A percentile compares a stretch with the other conserved stretches of the same genome.
Conservation (phyloP, 2,329 filamentous ascomycete species). For the Cladosporium sp. region DNA sequence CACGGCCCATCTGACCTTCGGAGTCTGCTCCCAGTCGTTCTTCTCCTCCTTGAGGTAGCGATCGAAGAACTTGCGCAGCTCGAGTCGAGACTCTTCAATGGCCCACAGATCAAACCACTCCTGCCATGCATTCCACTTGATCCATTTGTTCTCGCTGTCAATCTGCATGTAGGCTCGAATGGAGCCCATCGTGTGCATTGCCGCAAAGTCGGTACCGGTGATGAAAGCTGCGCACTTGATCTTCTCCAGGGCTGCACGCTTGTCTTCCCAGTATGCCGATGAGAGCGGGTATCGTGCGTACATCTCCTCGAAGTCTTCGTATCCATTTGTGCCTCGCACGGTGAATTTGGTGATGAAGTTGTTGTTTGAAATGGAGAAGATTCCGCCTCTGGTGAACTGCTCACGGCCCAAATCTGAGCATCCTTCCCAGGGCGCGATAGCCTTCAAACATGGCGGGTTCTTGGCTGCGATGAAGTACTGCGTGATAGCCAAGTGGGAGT, state of each 20-base stretch:
- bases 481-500: constrained; percentile 29
- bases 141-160: constrained; percentile 43
- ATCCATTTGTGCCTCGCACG: constrained; percentile 20
- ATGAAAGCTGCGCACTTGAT: constrained; percentile 23
- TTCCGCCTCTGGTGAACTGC: constrained; percentile 10
- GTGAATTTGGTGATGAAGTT: constrained; percentile 21
- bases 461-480: constrained; percentile 42
- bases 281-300: constrained; percentile 13
- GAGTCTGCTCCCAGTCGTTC: constrained; percentile 50
- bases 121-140: constrained; percentile 42
- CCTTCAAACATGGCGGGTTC: constrained; percentile 44
- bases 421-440: constrained; percentile 52
- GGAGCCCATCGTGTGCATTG: constrained; percentile 22
- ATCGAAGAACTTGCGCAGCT: constrained; percentile 41
- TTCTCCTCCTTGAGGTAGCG: constrained; percentile 43
- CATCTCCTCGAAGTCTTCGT: constrained; percentile 21
- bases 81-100: constrained; percentile 33
- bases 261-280: constrained; percentile 21
- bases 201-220: constrained; percentile 11
- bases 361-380: constrained; percentile 15
- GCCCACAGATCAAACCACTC: constrained; percentile 48
- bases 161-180: constrained; percentile 41
- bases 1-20: constrained; percentile 44
- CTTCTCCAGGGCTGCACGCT: constrained; percentile 18
- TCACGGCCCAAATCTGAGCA: constrained; percentile 44